These are phyloP conservation scores for Magnolia sinica DNA, from an alignment of 164 flowering plant species.

Conservation along the genomic window DNA sequence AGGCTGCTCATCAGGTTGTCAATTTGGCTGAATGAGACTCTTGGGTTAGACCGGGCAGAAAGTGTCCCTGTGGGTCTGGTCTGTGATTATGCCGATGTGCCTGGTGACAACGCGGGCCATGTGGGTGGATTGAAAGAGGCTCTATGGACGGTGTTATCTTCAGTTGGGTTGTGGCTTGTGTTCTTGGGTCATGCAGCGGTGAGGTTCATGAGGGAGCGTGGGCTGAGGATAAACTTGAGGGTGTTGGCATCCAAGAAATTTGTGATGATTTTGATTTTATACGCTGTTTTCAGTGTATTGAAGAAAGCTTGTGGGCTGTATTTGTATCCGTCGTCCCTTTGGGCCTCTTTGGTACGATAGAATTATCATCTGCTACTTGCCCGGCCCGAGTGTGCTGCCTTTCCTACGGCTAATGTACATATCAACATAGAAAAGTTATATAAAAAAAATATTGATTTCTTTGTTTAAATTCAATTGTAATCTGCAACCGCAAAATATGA, in stretches of 20 bases:
- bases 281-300: constrained; percentile 25
- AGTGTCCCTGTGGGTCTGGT: constrained; percentile 6
- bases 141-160: constrained; percentile 31
- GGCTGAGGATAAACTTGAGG: constrained; percentile 69
- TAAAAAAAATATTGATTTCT: neutral
- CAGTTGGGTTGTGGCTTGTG: constrained; percentile 41
- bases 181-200: constrained; percentile 24
- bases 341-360: neutral
- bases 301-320: constrained; percentile 34
- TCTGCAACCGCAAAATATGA: too few species aligned
- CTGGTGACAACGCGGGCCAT: constrained; percentile 19
- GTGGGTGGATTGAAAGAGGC: constrained; percentile 46
- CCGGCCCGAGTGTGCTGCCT: neutral
- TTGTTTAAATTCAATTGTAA: too few species aligned
- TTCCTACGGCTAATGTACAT: neutral
- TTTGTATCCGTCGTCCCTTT: neutral
- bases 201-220: constrained; percentile 49
- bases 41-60: constrained; percentile 48
- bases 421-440: neutral
- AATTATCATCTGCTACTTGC: neutral
- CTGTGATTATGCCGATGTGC: constrained; percentile 45
- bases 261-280: constrained; percentile 39
- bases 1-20: constrained; percentile 59
- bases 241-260: constrained; percentile 71
- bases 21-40: constrained; percentile 52